Conservation (phyloP, 495 filamentous ascomycete genomes). For the Viridothelium virens region DNA sequence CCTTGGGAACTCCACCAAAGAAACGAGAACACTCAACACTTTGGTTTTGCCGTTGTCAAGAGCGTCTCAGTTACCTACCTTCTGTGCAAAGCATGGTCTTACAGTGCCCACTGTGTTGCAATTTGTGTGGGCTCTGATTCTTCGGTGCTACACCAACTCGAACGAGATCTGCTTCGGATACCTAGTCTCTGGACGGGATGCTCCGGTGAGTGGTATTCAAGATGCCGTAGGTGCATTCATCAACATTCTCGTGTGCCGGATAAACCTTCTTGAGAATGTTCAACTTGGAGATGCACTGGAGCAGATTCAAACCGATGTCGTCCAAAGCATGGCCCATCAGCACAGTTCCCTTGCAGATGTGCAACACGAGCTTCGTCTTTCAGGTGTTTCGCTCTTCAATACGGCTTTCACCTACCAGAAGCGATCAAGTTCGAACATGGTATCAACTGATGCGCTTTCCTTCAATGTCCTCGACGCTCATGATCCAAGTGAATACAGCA, state of each 20-base stretch:
- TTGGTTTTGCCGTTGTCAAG: neutral
- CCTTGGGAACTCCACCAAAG: constrained; percentile 12
- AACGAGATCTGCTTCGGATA: constrained; percentile 50
- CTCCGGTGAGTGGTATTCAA: constrained; percentile 40
- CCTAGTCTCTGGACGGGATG: constrained; percentile 46
- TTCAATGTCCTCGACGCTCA: constrained; percentile 23
- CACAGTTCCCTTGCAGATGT: constrained; percentile 28
- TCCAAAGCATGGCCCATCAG: constrained; percentile 27
- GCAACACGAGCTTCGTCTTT: constrained; percentile 24
- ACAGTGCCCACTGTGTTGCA: constrained; percentile 49
- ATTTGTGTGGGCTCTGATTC: constrained; percentile 46
- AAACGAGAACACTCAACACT: neutral
- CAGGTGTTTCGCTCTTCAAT: constrained; percentile 22
- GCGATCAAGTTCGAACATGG: constrained; percentile 16
- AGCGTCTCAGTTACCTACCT: constrained; percentile 28
- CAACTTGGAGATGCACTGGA: constrained; percentile 25
- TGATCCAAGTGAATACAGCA: constrained; percentile 25
- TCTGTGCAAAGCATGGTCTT: constrained; percentile 43
- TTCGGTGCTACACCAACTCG: constrained; percentile 43
- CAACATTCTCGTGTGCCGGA: constrained; percentile 47
- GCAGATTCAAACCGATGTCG: constrained; percentile 20
- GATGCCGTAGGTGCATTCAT: constrained; percentile 48
- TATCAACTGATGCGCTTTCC: constrained; percentile 16
- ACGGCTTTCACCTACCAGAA: constrained; percentile 25
- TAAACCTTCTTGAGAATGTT: constrained; percentile 39